Evolutionary conservation across 2,329 filamentous ascomycete species (phyloP), one percentile per base, ranked within the genome.

Genomic region (Tricladium varicosporioides): DNA sequence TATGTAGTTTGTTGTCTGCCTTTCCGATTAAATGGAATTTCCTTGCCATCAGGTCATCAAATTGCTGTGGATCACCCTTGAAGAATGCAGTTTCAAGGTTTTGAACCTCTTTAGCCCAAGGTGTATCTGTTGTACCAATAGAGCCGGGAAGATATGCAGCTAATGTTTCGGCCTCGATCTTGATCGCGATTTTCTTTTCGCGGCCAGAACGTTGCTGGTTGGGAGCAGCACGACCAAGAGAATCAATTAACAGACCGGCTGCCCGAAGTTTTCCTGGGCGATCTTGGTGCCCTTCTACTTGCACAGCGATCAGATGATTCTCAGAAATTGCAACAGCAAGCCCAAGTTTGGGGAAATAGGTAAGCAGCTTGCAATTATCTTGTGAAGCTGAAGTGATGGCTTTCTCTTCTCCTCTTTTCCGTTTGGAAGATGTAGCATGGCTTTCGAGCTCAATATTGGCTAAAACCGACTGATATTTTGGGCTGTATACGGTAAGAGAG

Each of bases 221-320:
- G n/a, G 53, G 66, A 5, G 82, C 74, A 2, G 87, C 88, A 58
- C 86, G 86, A 1, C 88, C 87, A 53, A 92, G 83, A 0, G 88
- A 88, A 67, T 92, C 88, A 33, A 89, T 87, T 22, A 92, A 74
- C 7, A 89, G 76, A 8, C 87, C 86, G 51, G 83, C 80, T 1
- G 76, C 74, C 42, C 80, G 80, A 40, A 80, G 76, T 71, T 82
- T 80, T 60, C 77, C 80, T 57, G 77, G 76, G n/a, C 81, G 76
- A 47, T 73, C 75, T 65, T 79, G 79, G 1, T 83, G 84, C 1
- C 81, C 80, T 66, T 87, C 83, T n/a, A 88, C 74, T 65, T 91
- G 88, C 51, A 92, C 78, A 1, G 84, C 87, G 14, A 91, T 76
- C 32, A 93, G 74, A 46, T 83, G 79, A 45, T 81, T 80, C 32